Evolutionary conservation across 345 rosid genomes (phyloP).

Genomic region (Eucalyptus cladocalyx): DNA sequence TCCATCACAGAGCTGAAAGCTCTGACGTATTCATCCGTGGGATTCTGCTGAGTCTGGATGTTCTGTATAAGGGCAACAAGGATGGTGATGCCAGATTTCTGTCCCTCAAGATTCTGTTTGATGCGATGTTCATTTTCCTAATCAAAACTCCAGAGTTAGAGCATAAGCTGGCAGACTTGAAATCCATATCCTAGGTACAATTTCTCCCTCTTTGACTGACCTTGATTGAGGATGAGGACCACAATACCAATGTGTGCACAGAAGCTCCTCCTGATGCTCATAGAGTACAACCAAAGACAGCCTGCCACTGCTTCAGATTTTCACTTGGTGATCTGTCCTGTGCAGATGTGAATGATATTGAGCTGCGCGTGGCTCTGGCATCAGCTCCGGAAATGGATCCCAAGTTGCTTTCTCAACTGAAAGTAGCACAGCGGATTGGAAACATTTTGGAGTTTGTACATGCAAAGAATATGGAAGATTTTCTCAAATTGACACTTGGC

Average conservation of each 20-base stretch:
- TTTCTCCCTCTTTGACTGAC: constrained; percentile 86
- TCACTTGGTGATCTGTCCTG: too few species aligned
- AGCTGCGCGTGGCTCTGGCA: too few species aligned
- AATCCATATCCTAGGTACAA: constrained; percentile 58
- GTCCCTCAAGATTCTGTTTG: constrained; percentile 79
- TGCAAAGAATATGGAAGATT: too few species aligned
- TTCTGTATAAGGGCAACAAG: constrained; percentile 74
- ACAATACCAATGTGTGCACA: constrained; percentile 84
- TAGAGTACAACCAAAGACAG: too few species aligned
- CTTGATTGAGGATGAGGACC: constrained; percentile 88
- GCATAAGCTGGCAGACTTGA: constrained; percentile 38
- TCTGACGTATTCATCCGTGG: constrained; percentile 36
- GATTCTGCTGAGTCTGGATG: constrained; percentile 67
- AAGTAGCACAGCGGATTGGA: too few species aligned
- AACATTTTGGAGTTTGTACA: too few species aligned
- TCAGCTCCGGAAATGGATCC: too few species aligned
- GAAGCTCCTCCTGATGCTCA: constrained; percentile 85
- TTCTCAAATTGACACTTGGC: too few species aligned
- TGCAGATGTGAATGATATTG: too few species aligned
- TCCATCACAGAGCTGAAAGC: constrained; percentile 47
- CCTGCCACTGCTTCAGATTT: too few species aligned
- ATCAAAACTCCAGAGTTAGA: constrained; percentile 43
- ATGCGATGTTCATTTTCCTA: constrained; percentile 61
- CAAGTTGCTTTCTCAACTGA: too few species aligned
- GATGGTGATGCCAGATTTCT: constrained; percentile 86